Conservation (phyloP, 106 monocot genomes). For the Vanilla planifolia region DNA sequence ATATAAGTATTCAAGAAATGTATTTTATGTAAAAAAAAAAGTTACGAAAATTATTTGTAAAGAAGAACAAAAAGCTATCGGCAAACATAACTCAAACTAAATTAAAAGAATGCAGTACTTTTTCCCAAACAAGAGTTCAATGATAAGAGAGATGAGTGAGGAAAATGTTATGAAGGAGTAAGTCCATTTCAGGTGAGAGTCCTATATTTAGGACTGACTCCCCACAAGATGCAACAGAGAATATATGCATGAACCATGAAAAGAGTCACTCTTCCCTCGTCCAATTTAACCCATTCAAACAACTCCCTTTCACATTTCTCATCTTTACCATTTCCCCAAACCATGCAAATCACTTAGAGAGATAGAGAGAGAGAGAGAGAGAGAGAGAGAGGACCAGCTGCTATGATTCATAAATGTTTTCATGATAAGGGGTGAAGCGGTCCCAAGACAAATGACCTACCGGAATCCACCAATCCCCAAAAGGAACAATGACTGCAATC, state of each 20-base stretch:
- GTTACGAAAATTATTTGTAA: too few relatives aligned
- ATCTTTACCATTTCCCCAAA: background rate
- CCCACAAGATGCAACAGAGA: background rate
- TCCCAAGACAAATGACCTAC: too few relatives aligned
- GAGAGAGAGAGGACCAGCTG: background rate
- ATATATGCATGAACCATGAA: background rate
- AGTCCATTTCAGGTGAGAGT: background rate
- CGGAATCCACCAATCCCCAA: too few relatives aligned
- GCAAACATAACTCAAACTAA: too few relatives aligned
- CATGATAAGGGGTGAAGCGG: too few relatives aligned
- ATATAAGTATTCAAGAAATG: too few relatives aligned
- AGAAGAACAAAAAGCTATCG: too few relatives aligned
- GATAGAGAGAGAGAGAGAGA: background rate
- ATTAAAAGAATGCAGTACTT: too few relatives aligned
- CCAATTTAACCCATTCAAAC: background rate
- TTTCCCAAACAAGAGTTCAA: background rate
- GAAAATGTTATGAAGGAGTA: background rate
- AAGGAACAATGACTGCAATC: background rate
- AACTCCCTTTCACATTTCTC: background rate
- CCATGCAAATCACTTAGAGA: background rate
- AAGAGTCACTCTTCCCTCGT: background rate
- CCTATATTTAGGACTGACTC: background rate
- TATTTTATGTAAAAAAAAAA: too few relatives aligned
- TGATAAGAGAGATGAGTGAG: background rate
- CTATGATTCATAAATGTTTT: background rate